A percentile compares a stretch with the other conserved stretches of the same genome.
Conservation (phyloP, 352 stramenopile genomes). For the Pythium aquatile region DNA sequence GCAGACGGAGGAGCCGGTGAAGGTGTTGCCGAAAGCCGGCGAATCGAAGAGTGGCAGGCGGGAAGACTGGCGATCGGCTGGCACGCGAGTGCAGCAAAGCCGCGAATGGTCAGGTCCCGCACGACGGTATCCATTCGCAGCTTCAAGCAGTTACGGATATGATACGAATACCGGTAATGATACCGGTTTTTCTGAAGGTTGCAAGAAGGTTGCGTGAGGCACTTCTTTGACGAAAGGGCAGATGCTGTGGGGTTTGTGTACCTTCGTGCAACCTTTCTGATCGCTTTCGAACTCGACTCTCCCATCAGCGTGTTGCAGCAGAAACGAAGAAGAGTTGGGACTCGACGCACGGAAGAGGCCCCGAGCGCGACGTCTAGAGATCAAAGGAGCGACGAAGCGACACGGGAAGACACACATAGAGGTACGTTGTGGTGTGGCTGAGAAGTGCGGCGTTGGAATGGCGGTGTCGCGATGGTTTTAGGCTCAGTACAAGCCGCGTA, state of each 20-base stretch:
- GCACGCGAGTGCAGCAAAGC: background rate
- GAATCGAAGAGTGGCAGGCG: background rate
- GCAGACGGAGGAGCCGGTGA: background rate
- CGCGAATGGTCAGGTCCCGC: slow-evolving; percentile 1
- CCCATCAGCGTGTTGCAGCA: background rate
- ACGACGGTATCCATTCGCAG: slow-evolving; percentile 10
- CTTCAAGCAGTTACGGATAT: slow-evolving; percentile 12
- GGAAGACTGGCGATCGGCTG: background rate
- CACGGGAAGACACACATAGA: background rate
- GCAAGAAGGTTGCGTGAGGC: slow-evolving; percentile 20
- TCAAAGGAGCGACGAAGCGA: background rate
- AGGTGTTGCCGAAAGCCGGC: background rate
- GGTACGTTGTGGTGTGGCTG: background rate
- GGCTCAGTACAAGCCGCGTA: background rate
- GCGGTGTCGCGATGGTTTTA: background rate
- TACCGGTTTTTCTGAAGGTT: slow-evolving; percentile 16
- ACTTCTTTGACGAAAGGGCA: slow-evolving; percentile 1
- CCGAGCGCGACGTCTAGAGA: background rate
- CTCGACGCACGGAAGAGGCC: background rate
- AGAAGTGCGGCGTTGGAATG: background rate
- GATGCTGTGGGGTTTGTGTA: background rate
- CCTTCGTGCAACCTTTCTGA: slow-evolving; percentile 2
- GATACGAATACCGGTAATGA: slow-evolving; percentile 10
- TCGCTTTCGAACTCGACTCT: slow-evolving; percentile 1
- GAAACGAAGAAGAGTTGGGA: slow-evolving; percentile 12